Percentiles rank a stretch among this genome's conserved stretches.
Evolutionary conservation across 2,329 filamentous ascomycete genomes (phyloP).

Genomic region (Ophioceras dolichostomum): DNA sequence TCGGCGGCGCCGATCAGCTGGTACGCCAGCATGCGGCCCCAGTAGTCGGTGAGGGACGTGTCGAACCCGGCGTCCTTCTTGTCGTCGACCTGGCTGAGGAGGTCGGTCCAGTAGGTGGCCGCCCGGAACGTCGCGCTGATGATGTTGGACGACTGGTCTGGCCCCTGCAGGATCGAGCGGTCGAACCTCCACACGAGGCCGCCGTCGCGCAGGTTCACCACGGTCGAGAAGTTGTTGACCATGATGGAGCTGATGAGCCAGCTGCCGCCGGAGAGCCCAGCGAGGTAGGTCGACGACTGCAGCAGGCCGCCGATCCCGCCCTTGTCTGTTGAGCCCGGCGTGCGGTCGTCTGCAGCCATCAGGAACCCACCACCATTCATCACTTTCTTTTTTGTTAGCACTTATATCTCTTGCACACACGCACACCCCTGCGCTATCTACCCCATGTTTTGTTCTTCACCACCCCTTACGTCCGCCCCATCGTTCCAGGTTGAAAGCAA

Average conservation of each 20-base stretch:
- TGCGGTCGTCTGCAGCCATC: conserved; percentile 67
- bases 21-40: conserved; percentile 76
- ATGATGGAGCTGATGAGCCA: conserved; percentile 80
- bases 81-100: conserved; percentile 41
- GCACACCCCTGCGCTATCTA: too few species aligned
- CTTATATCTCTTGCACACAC: too few species aligned
- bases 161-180: conserved; percentile 21
- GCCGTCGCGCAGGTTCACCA: conserved; percentile 41
- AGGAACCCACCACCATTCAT: conserved; percentile 72
- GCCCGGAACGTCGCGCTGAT: conserved; percentile 14
- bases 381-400: conserved; percentile 25
- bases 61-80: conserved; percentile 55
- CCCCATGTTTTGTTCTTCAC: too few species aligned
- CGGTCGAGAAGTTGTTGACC: conserved; percentile 71
- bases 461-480: too few species aligned
- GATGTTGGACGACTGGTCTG: conserved; percentile 4
- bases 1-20: conserved; percentile 68
- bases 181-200: conserved; percentile 21
- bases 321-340: conserved; percentile 40
- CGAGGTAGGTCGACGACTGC: conserved; percentile 69
- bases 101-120: conserved; percentile 43
- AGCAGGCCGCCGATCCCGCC: conserved; percentile 72
- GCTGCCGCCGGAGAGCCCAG: conserved; percentile 69
- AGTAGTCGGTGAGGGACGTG: conserved; percentile 75
- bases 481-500: too few species aligned